Evolutionary conservation across 768 basidiomycete genomes (phyloP).

Genomic region (Harrya chromipes): DNA sequence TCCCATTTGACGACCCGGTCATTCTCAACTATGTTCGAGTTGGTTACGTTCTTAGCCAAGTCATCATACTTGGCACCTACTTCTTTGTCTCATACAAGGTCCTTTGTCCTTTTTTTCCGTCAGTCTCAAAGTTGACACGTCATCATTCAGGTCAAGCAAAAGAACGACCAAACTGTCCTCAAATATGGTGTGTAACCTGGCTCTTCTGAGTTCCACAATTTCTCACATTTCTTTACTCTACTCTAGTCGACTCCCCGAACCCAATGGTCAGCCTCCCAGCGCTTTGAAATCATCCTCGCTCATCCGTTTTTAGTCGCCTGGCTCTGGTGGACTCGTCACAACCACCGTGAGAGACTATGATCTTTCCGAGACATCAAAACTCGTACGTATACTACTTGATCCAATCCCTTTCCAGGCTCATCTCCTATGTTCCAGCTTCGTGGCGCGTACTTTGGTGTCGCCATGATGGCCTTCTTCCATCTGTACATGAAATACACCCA

Average conservation of each 20-base stretch:
- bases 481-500: constrained; percentile 94
- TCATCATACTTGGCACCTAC: constrained; percentile 69
- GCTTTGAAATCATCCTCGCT: not conserved
- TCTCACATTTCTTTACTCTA: constrained; percentile 6
- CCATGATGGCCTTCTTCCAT: constrained; percentile 92
- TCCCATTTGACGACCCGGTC: constrained; percentile 87
- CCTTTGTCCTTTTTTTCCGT: not conserved
- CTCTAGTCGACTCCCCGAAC: constrained; percentile 66
- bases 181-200: constrained; percentile 73
- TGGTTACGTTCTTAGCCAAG: constrained; percentile 76
- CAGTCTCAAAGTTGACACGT: constrained; percentile 12
- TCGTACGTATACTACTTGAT: constrained; percentile 45
- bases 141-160: constrained; percentile 71
- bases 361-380: constrained; percentile 81
- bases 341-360: constrained; percentile 95
- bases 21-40: constrained; percentile 79
- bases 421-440: constrained; percentile 44
- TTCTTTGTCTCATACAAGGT: constrained; percentile 78
- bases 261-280: constrained; percentile 59
- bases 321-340: constrained; percentile 73
- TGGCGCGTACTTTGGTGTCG: constrained; percentile 67
- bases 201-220: not conserved
- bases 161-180: constrained; percentile 94
- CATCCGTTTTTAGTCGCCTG: constrained; percentile 44
- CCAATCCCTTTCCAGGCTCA: not conserved